Evolutionary conservation across 148 eudicot genomes (phyloP).

Genomic region (Cornus controversa): DNA sequence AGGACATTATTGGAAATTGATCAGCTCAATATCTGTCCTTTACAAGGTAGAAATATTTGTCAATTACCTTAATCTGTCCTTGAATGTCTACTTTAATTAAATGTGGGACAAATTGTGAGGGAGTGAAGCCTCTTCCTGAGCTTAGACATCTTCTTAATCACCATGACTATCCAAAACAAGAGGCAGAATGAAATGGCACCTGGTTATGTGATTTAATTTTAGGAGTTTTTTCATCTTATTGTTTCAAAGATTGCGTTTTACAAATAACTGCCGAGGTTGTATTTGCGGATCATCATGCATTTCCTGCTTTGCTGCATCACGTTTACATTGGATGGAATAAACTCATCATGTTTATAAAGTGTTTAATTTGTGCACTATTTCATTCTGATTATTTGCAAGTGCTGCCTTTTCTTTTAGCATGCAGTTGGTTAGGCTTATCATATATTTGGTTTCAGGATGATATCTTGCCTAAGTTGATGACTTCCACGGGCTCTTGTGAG

Average conservation of each 20-base stretch:
- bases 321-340: neutral
- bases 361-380: neutral
- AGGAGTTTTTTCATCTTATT: conserved; percentile 1
- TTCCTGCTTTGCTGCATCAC: neutral
- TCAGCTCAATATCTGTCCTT: neutral
- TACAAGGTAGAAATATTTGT: neutral
- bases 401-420: neutral
- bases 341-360: conserved; percentile 3
- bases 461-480: conserved; percentile 94
- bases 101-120: neutral
- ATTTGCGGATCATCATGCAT: neutral
- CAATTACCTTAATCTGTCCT: too few species aligned
- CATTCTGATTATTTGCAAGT: neutral
- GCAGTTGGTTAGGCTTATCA: conserved; percentile 13
- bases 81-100: too few species aligned
- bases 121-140: neutral
- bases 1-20: neutral
- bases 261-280: neutral
- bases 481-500: conserved; percentile 86
- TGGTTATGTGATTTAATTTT: neutral
- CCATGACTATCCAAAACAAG: neutral
- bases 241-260: neutral
- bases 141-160: neutral
- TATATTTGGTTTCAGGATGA: conserved; percentile 66
- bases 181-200: neutral